These are phyloP conservation scores for Stramenopiles sp. DNA, from an alignment of 352 stramenopile genomes.

Conservation along the genomic window DNA sequence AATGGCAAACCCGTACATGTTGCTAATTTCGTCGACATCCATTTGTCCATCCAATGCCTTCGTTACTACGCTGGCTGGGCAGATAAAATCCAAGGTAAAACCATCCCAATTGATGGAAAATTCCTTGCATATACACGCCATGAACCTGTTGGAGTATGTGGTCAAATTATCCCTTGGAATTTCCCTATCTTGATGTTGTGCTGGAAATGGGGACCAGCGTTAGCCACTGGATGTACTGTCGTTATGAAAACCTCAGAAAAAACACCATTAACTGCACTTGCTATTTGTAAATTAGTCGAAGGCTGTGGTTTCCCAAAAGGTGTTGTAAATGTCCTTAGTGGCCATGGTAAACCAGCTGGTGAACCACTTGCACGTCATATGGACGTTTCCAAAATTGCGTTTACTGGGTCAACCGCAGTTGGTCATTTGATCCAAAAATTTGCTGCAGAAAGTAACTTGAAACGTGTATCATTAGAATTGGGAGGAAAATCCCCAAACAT, in stretches of 20 bases:
- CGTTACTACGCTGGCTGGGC: background rate
- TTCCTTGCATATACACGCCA: slow-evolving; percentile 47
- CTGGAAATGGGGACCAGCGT: slow-evolving; percentile 31
- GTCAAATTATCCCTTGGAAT: slow-evolving; percentile 48
- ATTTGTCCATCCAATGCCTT: background rate
- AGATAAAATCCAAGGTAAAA: slow-evolving; percentile 17
- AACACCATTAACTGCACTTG: slow-evolving; percentile 48
- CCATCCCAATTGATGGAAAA: slow-evolving; percentile 45
- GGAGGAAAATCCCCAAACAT: slow-evolving; percentile 63
- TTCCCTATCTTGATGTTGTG: slow-evolving; percentile 47
- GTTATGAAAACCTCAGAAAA: slow-evolving; percentile 64
- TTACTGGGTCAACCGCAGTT: slow-evolving; percentile 42
- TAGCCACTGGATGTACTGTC: slow-evolving; percentile 47
- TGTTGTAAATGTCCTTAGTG: slow-evolving; percentile 31
- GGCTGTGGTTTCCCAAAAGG: slow-evolving; percentile 35
- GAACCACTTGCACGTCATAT: slow-evolving; percentile 35
- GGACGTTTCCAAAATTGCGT: slow-evolving; percentile 62
- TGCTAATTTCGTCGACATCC: slow-evolving; percentile 11
- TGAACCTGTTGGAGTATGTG: slow-evolving; percentile 37
- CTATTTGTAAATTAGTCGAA: slow-evolving; percentile 34
- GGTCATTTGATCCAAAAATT: slow-evolving; percentile 24
- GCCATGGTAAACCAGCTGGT: slow-evolving; percentile 31
- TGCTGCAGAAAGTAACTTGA: slow-evolving; percentile 36
- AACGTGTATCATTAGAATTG: slow-evolving; percentile 60
- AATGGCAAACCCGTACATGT: slow-evolving; percentile 38